Conservation (phyloP, 2,329 filamentous ascomycete species). For the Calonectria montana region DNA sequence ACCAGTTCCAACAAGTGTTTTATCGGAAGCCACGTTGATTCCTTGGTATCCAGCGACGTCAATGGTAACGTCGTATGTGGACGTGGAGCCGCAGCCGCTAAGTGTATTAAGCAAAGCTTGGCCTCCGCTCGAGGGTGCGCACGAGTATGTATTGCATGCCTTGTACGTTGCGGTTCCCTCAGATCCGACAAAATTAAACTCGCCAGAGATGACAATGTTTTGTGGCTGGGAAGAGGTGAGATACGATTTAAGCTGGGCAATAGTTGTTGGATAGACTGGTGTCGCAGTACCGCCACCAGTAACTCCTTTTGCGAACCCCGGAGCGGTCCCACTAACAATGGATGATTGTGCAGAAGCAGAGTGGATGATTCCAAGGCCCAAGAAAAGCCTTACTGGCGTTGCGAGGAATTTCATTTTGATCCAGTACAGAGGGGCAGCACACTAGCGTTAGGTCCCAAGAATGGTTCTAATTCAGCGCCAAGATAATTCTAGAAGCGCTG, state of each 20-base stretch:
- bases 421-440: neutral
- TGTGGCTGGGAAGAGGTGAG: neutral
- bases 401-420: neutral
- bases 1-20: neutral
- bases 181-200: neutral
- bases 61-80: neutral
- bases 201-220: neutral
- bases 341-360: neutral
- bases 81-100: neutral
- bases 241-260: neutral
- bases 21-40: neutral
- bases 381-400: neutral
- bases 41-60: neutral
- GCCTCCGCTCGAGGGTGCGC: neutral
- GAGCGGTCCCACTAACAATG: neutral
- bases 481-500: neutral
- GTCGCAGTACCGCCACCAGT: neutral
- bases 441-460: neutral
- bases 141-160: neutral
- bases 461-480: neutral
- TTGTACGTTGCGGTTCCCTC: neutral
- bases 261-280: neutral
- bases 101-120: conserved; percentile 1
- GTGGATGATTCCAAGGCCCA: neutral
- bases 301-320: conserved; percentile 1